Evolutionary conservation across 2,329 filamentous ascomycete species (phyloP), one percentile per base, ranked within the genome.

Genomic region (Claviceps paspali): DNA sequence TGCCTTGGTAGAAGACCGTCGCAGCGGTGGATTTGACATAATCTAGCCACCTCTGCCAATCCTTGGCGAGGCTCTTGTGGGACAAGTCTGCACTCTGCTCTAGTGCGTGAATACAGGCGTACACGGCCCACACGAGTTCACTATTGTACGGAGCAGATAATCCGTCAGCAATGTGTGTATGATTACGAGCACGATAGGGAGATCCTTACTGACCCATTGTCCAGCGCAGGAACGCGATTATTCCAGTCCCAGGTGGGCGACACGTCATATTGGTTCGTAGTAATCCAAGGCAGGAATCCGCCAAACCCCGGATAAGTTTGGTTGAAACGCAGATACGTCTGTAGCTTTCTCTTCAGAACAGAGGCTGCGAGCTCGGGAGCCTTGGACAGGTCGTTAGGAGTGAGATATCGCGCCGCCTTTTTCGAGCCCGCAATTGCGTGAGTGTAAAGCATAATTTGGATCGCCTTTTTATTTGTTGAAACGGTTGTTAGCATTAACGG

Each of bases 381-480:
- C 2, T 46, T 41, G 6, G 47, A 38, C 5, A 53, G 51, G 12
- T 56, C 38, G 6, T 52, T 38, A 0, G 59, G 59, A 2, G 55
- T 54, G 21, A 64, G 44, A 39, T 62, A 62, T 14, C 52, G 52
- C 6, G 59, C 60, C 3, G 61, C 62, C 32, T 57, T 48, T 5
- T 43, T 43, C 1, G 53, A 56, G 0, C 60, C 61, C 3, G 54
- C 45, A 21, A 64, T 52, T 19, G 57, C 59, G 30, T 60, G 59
- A 0, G 61, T 49, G 33, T 63, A 62, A 4, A 64, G 49, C 57
- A 64, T 64, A 12, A 64, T 53, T 43, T 63, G 60, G 1, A 63
- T 50, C 5, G 59, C 51, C 59, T 61, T 21, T n/a, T 7, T 37
- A 21, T 35, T 31, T 26, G n/a, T 15, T 9, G 5, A 29, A 29